These are phyloP conservation scores for Trypanosoma cruzi DNA, from an alignment of 208 protist genomes.

Conservation along the genomic window DNA sequence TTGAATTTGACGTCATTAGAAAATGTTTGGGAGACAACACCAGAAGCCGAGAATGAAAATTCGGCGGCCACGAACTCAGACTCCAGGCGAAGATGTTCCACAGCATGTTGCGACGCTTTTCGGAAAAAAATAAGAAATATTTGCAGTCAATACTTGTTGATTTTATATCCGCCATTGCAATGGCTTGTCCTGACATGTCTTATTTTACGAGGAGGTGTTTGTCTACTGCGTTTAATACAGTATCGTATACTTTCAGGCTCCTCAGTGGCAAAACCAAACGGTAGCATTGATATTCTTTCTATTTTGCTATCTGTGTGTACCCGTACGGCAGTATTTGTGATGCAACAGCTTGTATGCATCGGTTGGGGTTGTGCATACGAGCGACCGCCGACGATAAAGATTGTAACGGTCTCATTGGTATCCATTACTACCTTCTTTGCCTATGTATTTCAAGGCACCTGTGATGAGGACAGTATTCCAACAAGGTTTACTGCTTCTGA, in stretches of 20 bases:
- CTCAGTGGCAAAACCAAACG: not conserved
- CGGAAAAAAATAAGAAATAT: not conserved
- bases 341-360: slow-evolving; percentile 54
- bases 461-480: not conserved
- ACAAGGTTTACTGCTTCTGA: not conserved
- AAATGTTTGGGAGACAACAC: not conserved
- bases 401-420: slow-evolving; percentile 33
- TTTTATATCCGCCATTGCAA: slow-evolving; percentile 62
- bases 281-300: slow-evolving; percentile 11
- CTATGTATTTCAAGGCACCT: slow-evolving; percentile 23
- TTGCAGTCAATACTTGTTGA: slow-evolving; percentile 29
- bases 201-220: slow-evolving; percentile 37
- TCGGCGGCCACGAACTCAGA: not conserved
- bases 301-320: slow-evolving; percentile 32
- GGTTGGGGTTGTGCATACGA: slow-evolving; percentile 67
- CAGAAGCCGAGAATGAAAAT: not conserved
- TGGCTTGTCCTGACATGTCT: slow-evolving; percentile 46
- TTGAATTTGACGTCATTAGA: not conserved
- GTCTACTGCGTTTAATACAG: slow-evolving; percentile 33
- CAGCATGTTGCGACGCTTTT: not conserved
- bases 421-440: slow-evolving; percentile 39
- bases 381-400: slow-evolving; percentile 30
- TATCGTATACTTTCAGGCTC: slow-evolving; percentile 29
- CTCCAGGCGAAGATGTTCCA: not conserved
- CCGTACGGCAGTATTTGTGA: slow-evolving; percentile 34